phyloP scores from a whole-genome alignment of 1,284 basidiomycete genomes.

The Butyriboletus appendiculatus region DNA sequence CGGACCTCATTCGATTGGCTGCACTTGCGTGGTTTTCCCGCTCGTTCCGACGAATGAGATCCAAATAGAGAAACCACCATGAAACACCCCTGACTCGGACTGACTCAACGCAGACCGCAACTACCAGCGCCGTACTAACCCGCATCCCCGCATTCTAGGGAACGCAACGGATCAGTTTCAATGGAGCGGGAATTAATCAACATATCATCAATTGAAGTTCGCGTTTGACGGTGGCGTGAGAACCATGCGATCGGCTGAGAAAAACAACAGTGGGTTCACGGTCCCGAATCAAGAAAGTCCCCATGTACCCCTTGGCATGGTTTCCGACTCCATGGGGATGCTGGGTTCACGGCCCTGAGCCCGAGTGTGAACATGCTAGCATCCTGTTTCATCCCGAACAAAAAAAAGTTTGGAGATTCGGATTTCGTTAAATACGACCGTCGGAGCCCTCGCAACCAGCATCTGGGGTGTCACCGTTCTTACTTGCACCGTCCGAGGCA shows the following conservation, averaged over 20 bases:
- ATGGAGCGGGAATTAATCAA: background rate
- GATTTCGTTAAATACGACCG: background rate
- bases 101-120: background rate
- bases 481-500: background rate
- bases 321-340: background rate
- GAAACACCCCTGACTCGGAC: background rate
- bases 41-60: background rate
- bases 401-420: background rate
- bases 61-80: background rate
- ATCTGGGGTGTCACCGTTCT: background rate
- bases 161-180: background rate
- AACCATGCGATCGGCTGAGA: slow-evolving; percentile 1
- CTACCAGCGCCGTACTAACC: background rate
- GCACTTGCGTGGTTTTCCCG: background rate
- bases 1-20: background rate
- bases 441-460: background rate
- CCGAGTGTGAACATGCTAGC: background rate
- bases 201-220: background rate
- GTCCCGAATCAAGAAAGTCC: background rate
- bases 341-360: background rate
- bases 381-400: background rate
- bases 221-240: background rate
- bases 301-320: background rate
- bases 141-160: background rate
- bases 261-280: background rate